Percentiles rank a stretch among this genome's conserved stretches.
phyloP scores from a whole-genome alignment of 2,329 filamentous ascomycete species.

The Colletotrichum noveboracense region DNA sequence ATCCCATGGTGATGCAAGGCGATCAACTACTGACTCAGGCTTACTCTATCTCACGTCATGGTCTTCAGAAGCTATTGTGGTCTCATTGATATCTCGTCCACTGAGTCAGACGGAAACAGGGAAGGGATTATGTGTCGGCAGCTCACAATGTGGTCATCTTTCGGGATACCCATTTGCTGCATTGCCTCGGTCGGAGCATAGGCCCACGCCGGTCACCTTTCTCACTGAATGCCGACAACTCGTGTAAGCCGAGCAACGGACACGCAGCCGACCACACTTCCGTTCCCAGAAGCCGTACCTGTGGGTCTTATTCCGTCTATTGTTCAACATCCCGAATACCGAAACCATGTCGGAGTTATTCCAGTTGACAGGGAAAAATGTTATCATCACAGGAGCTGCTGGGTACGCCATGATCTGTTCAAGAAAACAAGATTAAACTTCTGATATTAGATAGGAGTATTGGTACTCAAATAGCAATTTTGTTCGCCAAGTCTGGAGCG shows the following conservation, averaged over 20 bases:
- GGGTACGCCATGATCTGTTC: conserved; percentile 53
- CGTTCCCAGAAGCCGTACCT: neutral
- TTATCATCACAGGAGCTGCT: conserved; percentile 70
- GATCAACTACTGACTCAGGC: neutral
- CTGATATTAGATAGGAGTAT: conserved; percentile 49
- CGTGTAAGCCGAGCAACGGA: neutral
- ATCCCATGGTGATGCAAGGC: neutral
- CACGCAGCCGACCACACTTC: neutral
- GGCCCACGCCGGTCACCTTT: neutral
- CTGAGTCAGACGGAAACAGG: neutral
- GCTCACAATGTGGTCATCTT: neutral
- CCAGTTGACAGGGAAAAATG: conserved; percentile 33
- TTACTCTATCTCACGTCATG: neutral
- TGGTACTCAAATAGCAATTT: conserved; percentile 75
- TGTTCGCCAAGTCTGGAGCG: conserved; percentile 75
- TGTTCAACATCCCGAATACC: neutral
- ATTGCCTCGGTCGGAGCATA: neutral
- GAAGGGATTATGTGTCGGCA: neutral
- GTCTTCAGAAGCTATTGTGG: neutral
- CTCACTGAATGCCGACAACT: neutral
- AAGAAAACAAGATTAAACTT: neutral
- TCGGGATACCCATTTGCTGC: neutral
- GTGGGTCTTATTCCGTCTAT: neutral
- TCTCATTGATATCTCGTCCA: neutral
- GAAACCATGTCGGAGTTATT: conserved; percentile 1